Evolutionary conservation across 2,329 filamentous ascomycete genomes (phyloP), one percentile per base, ranked within the genome.

Genomic region (Cladosporium phlei): DNA sequence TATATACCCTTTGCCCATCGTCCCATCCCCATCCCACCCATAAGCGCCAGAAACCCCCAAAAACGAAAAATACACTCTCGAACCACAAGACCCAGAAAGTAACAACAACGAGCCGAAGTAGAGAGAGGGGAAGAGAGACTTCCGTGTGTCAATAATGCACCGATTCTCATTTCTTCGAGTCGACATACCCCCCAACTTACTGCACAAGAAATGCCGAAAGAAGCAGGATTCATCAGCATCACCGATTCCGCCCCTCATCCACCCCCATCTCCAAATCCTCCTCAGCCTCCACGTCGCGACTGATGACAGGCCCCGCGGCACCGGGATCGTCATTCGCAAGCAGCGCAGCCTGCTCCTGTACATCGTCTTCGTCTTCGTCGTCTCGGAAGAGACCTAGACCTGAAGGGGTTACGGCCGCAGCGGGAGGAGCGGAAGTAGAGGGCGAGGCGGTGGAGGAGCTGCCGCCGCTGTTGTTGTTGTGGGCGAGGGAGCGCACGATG

Each of bases 401-500:
- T n/a, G n/a, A n/a, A 8, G 34, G 46, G 28, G 30, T 32, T 12
- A 9, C 46, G 43, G 48, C 52, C 12, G 44, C 52, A 21, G 40
- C 52, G 24, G 50, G 52, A 37, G 37, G 53, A 52, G 40, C 48
- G 25, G 33, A 44, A 51, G 46, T 34, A 49, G 45, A 38, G 29
- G 52, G 48, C 46, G 51, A 46, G 21, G 46, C 33, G 33, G 47
- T 35, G 28, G 48, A 29, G 21, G 48, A 44, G 32, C 45, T 47
- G 9, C 45, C 45, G n/a, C 45, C 37, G 7, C 42, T n/a, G n/a
- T n/a, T n/a, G n/a, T n/a, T n/a, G 10, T 17, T 54, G 29, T 43
- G 39, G n/a, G 61, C 61, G 8, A 69, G 57, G 7, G 65, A 67
- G 34, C 75, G 68, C 12, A 98, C 91, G 27, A 98, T 93, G 63